Percentiles rank a stretch among this genome's conserved stretches.
These are phyloP conservation scores for Vaccinium corymbosum DNA, from an alignment of 148 eudicot species.

Conservation along the genomic window DNA sequence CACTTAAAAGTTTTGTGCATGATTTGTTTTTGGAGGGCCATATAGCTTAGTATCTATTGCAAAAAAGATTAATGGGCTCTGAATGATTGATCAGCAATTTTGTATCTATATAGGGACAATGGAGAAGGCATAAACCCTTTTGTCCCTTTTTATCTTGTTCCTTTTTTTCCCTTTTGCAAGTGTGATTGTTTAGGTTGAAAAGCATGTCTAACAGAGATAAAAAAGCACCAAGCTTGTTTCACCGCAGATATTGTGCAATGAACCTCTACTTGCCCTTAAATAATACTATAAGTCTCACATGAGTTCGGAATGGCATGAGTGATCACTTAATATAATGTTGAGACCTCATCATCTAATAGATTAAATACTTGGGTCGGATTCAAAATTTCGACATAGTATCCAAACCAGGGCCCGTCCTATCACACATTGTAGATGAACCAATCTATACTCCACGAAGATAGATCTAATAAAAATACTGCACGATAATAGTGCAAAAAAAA, in stretches of 20 bases:
- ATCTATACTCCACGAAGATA: not conserved
- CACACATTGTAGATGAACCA: not conserved
- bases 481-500: not conserved
- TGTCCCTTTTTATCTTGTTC: conserved; percentile 15
- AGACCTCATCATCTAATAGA: not conserved
- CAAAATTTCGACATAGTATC: not conserved
- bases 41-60: conserved; percentile 26
- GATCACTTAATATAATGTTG: not conserved
- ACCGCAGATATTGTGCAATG: conserved; percentile 24
- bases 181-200: conserved; percentile 19
- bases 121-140: conserved; percentile 26
- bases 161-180: conserved; percentile 9
- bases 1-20: conserved; percentile 12
- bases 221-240: conserved; percentile 32
- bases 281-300: not conserved
- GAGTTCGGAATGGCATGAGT: not conserved
- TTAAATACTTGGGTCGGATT: not conserved
- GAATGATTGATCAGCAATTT: conserved; percentile 35
- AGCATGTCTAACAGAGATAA: not conserved
- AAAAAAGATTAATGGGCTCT: conserved; percentile 19
- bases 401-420: too few species aligned
- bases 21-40: conserved; percentile 41
- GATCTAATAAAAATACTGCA: not conserved
- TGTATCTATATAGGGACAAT: conserved; percentile 37
- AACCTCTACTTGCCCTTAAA: conserved; percentile 18